Evolutionary conservation across 768 basidiomycete species (phyloP).

Genomic region (Termitomyces sp.): DNA sequence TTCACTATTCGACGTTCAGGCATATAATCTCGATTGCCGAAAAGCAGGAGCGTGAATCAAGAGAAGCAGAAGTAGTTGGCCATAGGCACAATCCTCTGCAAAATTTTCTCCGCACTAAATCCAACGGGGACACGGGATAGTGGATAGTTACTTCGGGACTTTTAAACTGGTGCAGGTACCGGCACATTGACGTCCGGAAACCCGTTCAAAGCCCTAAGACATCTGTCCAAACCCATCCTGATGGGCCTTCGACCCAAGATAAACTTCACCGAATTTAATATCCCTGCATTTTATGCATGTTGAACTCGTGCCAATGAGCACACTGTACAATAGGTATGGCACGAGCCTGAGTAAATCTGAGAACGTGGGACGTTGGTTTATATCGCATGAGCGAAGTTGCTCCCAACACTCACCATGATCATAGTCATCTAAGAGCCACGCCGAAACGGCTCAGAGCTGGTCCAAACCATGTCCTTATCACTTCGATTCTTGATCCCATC

Average conservation of each 20-base stretch:
- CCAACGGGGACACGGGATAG: too few species aligned
- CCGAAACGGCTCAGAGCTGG: not conserved
- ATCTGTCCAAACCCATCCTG: not conserved
- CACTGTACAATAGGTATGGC: not conserved
- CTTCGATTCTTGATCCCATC: slow-evolving; percentile 8
- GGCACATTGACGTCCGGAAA: not conserved
- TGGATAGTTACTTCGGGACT: too few species aligned
- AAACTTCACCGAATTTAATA: too few species aligned
- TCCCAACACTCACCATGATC: slow-evolving; percentile 1
- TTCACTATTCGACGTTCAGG: too few species aligned
- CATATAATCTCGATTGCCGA: too few species aligned
- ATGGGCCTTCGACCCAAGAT: not conserved
- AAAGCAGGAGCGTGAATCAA: too few species aligned
- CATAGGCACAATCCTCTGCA: too few species aligned
- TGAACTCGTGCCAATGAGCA: too few species aligned
- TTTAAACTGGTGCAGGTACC: not conserved
- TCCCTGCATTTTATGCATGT: too few species aligned
- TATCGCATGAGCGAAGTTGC: not conserved
- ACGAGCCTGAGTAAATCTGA: not conserved
- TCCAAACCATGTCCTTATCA: slow-evolving; percentile 9
- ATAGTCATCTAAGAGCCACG: not conserved
- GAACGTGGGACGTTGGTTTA: not conserved
- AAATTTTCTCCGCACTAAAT: too few species aligned
- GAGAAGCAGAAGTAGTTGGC: too few species aligned
- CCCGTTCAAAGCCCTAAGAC: not conserved